Conservation (phyloP, 768 basidiomycete species). For the Mycena rosella region DNA sequence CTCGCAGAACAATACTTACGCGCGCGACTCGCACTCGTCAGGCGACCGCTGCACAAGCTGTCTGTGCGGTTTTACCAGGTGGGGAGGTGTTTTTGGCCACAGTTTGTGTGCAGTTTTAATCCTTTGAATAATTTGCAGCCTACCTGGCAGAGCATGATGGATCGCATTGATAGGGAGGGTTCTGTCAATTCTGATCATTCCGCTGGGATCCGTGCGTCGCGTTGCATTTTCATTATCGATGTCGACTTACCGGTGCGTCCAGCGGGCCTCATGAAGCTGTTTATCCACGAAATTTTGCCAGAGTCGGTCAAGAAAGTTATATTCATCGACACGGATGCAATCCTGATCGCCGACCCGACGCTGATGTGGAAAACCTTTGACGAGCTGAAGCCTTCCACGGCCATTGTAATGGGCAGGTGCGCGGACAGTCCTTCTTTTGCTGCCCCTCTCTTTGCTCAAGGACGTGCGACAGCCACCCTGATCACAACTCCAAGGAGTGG, state of each 20-base stretch:
- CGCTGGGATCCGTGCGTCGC: conserved; percentile 60
- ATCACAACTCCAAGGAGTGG: conserved; percentile 56
- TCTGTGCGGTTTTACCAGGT: conserved; percentile 59
- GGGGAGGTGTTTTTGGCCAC: too few species aligned
- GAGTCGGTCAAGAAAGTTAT: conserved; percentile 57
- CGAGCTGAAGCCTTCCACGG: conserved; percentile 48
- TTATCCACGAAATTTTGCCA: conserved; percentile 65
- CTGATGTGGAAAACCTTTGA: conserved; percentile 60
- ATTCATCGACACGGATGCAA: conserved; percentile 65
- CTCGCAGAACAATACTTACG: conserved; percentile 55
- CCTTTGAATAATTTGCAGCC: too few species aligned
- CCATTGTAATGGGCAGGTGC: conserved; percentile 54
- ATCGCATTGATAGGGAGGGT: conserved; percentile 60
- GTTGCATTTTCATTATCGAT: background rate
- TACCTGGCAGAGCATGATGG: conserved; percentile 55
- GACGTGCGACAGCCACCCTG: conserved; percentile 51
- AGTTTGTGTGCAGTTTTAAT: too few species aligned
- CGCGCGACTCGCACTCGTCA: conserved; percentile 53
- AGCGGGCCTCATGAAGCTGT: conserved; percentile 68
- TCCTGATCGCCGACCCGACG: conserved; percentile 61
- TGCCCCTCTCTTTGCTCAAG: background rate
- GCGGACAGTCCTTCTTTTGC: background rate
- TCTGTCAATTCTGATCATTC: conserved; percentile 59
- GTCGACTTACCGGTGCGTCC: background rate
- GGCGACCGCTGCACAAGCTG: conserved; percentile 51